A percentile compares a stretch with the other conserved stretches of the same genome.
Conservation (phyloP, 2,329 filamentous ascomycete genomes). For the Colletotrichum sp. region DNA sequence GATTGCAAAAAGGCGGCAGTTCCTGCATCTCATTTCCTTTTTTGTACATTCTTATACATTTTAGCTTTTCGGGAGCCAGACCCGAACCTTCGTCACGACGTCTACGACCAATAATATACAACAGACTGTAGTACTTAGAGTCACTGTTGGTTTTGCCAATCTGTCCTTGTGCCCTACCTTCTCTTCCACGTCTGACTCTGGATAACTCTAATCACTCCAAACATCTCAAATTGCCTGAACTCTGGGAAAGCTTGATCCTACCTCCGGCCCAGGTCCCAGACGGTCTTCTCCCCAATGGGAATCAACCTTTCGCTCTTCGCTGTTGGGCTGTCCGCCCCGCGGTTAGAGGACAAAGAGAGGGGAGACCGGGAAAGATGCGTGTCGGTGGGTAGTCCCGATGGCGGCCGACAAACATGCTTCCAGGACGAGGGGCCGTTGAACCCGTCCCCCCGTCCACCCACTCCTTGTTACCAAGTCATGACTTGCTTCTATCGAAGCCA, state of each 20-base stretch:
- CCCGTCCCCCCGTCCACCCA: background rate
- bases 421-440: background rate
- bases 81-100: background rate
- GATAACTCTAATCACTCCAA: background rate
- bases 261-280: background rate
- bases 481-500: background rate
- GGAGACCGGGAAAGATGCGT: background rate
- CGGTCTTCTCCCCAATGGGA: background rate
- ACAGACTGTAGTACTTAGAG: background rate
- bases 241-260: background rate
- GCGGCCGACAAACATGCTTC: background rate
- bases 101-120: background rate
- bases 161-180: background rate
- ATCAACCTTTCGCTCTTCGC: background rate
- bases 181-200: background rate
- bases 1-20: background rate
- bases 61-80: conserved; percentile 4
- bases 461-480: background rate
- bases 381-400: background rate
- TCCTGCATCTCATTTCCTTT: background rate
- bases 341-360: background rate
- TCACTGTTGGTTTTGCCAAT: background rate
- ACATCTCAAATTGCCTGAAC: background rate
- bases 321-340: background rate
- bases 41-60: background rate